Evolutionary conservation across 805 yeast genomes (phyloP).

Genomic region (Nakazawaea anatomiae): DNA sequence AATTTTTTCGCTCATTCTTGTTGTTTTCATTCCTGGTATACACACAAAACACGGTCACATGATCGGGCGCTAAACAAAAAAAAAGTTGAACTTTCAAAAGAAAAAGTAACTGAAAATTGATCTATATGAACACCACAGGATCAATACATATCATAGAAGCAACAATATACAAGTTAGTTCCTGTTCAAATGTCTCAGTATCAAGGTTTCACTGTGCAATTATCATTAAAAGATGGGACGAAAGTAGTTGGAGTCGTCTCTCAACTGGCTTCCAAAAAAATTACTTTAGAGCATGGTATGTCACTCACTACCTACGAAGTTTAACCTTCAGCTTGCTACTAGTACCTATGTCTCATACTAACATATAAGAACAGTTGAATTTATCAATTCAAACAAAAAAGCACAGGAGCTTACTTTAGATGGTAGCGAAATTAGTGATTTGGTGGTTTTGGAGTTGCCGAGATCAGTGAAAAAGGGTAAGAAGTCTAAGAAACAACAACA

Average conservation of each 20-base stretch:
- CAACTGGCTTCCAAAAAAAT: conserved; percentile 33
- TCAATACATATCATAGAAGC: not conserved
- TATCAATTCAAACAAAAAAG: conserved; percentile 11
- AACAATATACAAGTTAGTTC: not conserved
- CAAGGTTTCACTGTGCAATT: conserved; percentile 41
- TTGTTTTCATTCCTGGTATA: no score
- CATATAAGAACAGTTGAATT: conserved; percentile 10
- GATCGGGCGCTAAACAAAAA: not conserved
- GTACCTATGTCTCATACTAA: conserved; percentile 1
- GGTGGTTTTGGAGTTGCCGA: conserved; percentile 51
- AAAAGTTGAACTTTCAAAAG: not conserved
- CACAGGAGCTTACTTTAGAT: conserved; percentile 15
- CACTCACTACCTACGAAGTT: conserved; percentile 1
- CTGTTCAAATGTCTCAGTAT: conserved; percentile 29
- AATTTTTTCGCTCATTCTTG: no score
- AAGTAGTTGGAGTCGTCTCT: conserved; percentile 35
- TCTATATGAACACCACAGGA: not conserved
- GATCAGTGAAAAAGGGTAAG: conserved; percentile 15
- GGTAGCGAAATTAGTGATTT: conserved; percentile 45
- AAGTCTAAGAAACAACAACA: conserved; percentile 14
- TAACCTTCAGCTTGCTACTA: not conserved
- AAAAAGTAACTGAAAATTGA: not conserved
- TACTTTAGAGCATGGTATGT: conserved; percentile 30
- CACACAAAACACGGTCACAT: not conserved
- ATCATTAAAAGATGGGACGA: conserved; percentile 33